A percentile compares a stretch with the other conserved stretches of the same genome.
These are phyloP conservation scores for Penicillium roqueforti DNA, from an alignment of 495 filamentous ascomycete species.

Conservation along the genomic window DNA sequence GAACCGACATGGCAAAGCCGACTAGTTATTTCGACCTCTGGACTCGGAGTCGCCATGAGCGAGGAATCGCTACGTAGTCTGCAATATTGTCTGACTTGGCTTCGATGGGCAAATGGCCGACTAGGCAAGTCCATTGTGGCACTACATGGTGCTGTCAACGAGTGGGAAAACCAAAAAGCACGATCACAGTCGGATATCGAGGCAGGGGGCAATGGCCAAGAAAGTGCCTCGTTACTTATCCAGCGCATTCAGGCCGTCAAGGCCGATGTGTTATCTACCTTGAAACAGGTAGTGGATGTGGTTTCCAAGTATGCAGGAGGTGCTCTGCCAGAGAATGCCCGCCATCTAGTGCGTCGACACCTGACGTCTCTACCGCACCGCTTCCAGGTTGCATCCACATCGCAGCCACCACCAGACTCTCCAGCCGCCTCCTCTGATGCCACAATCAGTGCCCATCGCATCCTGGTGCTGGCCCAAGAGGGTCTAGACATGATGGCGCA, in stretches of 20 bases:
- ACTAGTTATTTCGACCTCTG: constrained; percentile 77
- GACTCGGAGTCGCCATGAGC: constrained; percentile 80
- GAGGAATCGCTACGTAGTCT: constrained; percentile 74
- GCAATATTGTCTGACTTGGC: constrained; percentile 69
- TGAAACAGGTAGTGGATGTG: constrained; percentile 70
- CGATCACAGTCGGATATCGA: constrained; percentile 16
- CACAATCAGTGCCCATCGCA: constrained; percentile 57
- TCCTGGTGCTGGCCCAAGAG: constrained; percentile 78
- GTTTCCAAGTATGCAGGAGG: constrained; percentile 82
- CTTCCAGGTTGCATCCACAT: constrained; percentile 56
- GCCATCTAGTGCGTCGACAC: constrained; percentile 70
- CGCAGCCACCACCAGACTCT: constrained; percentile 39
- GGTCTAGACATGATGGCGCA: constrained; percentile 86
- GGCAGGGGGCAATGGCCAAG: constrained; percentile 20
- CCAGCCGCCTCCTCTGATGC: constrained; percentile 37
- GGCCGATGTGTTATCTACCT: constrained; percentile 67
- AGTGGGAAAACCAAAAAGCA: constrained; percentile 57
- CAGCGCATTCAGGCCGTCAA: constrained; percentile 65
- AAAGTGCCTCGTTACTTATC: constrained; percentile 43
- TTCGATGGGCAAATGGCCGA: constrained; percentile 73
- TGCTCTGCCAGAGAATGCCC: constrained; percentile 78
- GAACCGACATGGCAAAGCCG: constrained; percentile 65
- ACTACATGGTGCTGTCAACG: constrained; percentile 65
- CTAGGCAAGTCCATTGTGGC: constrained; percentile 64
- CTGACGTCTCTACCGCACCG: constrained; percentile 73